phyloP scores from a whole-genome alignment of 192 early-diverging fungal genomes.

The Backusella circina region DNA sequence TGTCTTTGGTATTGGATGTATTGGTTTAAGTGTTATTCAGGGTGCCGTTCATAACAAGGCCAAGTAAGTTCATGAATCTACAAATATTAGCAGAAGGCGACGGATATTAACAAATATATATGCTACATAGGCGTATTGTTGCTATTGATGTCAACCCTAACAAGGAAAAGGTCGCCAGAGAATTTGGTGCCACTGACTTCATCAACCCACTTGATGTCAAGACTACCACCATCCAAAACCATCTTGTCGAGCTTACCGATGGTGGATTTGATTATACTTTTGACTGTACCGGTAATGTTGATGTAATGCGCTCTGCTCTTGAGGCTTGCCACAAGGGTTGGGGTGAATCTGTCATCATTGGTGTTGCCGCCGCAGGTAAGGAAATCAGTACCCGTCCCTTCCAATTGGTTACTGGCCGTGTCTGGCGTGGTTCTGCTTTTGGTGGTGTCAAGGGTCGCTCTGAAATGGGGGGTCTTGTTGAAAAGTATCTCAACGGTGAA shows the following conservation, averaged over 20 bases:
- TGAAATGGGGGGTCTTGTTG: slow-evolving; percentile 83
- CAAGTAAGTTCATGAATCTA: slow-evolving; percentile 16
- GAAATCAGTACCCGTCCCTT: slow-evolving; percentile 94
- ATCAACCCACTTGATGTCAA: slow-evolving; percentile 82
- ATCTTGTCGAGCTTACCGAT: slow-evolving; percentile 88
- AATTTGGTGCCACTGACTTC: slow-evolving; percentile 87
- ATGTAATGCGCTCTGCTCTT: slow-evolving; percentile 93
- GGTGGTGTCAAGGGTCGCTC: slow-evolving; percentile 95
- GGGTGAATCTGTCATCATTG: slow-evolving; percentile 87
- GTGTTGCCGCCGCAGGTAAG: slow-evolving; percentile 90
- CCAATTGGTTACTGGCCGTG: slow-evolving; percentile 94
- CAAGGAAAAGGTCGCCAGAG: slow-evolving; percentile 77
- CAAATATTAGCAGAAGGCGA: not conserved
- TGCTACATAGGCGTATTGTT: slow-evolving; percentile 71
- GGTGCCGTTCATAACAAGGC: slow-evolving; percentile 58
- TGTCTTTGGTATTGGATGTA: slow-evolving; percentile 94
- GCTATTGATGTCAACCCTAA: slow-evolving; percentile 86
- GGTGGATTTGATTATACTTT: slow-evolving; percentile 97
- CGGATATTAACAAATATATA: not conserved
- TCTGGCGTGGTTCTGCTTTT: slow-evolving; percentile 96
- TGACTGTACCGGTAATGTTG: slow-evolving; percentile 90
- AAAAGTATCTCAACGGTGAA: slow-evolving; percentile 79
- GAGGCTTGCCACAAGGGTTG: slow-evolving; percentile 93
- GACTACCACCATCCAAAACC: slow-evolving; percentile 73
- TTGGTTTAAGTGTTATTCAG: slow-evolving; percentile 88